Evolutionary conservation across 768 basidiomycete species (phyloP).

Genomic region (Podaxis sp.): DNA sequence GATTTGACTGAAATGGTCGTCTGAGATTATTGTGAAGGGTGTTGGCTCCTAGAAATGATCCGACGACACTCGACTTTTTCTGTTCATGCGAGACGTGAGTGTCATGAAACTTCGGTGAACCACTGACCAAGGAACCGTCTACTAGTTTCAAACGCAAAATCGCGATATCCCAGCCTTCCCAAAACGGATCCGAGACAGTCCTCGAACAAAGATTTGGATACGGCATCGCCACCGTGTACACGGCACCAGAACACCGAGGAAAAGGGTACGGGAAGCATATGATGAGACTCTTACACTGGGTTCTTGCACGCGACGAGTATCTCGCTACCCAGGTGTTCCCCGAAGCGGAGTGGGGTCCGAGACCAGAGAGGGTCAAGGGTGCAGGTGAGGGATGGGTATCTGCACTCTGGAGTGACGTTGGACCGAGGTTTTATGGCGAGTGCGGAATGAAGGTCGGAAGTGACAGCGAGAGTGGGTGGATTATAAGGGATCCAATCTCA

Average conservation of each 20-base stretch:
- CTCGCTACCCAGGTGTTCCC: conserved; percentile 20
- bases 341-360: conserved; percentile 22
- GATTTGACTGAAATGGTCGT: neutral
- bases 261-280: conserved; percentile 61
- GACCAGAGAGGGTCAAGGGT: conserved; percentile 18
- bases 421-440: conserved; percentile 21
- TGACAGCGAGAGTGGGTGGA: conserved; percentile 38
- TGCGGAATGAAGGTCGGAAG: conserved; percentile 20
- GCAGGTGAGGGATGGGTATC: conserved; percentile 23
- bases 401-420: conserved; percentile 28
- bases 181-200: neutral
- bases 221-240: conserved; percentile 57
- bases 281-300: conserved; percentile 61
- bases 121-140: neutral
- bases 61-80: conserved; percentile 50
- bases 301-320: conserved; percentile 22
- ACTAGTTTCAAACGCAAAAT: conserved; percentile 31
- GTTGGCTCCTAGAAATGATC: conserved; percentile 49
- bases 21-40: conserved; percentile 39
- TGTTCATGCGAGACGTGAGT: conserved; percentile 65
- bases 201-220: conserved; percentile 41
- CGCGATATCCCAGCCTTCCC: conserved; percentile 22
- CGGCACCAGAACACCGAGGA: conserved; percentile 43
- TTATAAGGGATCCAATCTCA: conserved; percentile 27
- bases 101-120: neutral